phyloP scores from a whole-genome alignment of 139 green algal genomes.

The Picochlorum sp. region DNA sequence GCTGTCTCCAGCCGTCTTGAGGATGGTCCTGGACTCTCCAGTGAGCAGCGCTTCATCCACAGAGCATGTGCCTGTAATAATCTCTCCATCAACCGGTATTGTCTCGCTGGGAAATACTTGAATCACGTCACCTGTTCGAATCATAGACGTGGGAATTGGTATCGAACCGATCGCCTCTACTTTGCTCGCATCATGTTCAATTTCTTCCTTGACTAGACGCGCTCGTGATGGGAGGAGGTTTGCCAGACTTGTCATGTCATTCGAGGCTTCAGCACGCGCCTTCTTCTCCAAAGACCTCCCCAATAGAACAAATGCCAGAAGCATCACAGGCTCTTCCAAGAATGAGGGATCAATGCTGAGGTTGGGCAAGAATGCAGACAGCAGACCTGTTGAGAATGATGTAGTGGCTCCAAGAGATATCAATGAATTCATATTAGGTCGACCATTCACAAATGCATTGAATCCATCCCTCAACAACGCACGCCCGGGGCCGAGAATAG shows the following conservation, averaged over 20 bases:
- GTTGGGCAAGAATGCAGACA: constrained; percentile 30
- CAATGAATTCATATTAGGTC: constrained; percentile 89
- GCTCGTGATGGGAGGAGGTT: constrained; percentile 59
- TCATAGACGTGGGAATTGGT: constrained; percentile 37
- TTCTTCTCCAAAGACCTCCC: constrained; percentile 69
- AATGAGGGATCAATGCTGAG: constrained; percentile 60
- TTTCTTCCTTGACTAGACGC: constrained; percentile 56
- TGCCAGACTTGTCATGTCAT: constrained; percentile 59
- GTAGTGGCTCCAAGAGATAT: constrained; percentile 67
- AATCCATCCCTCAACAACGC: constrained; percentile 61
- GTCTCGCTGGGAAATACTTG: constrained; percentile 81
- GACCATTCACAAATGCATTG: constrained; percentile 44
- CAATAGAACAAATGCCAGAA: constrained; percentile 91
- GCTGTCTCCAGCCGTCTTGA: constrained; percentile 34
- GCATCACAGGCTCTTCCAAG: constrained; percentile 91
- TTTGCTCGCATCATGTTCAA: not conserved
- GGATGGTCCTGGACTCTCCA: constrained; percentile 53
- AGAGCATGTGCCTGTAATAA: constrained; percentile 49
- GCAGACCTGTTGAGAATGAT: constrained; percentile 50
- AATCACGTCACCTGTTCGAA: constrained; percentile 44
- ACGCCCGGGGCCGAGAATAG: constrained; percentile 73
- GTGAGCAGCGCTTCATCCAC: constrained; percentile 90
- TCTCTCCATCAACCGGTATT: constrained; percentile 80
- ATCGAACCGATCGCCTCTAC: constrained; percentile 23
- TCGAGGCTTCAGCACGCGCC: constrained; percentile 40